Conservation (phyloP, 1,139 yeast genomes). For the Sugiyamaella castrensis region DNA sequence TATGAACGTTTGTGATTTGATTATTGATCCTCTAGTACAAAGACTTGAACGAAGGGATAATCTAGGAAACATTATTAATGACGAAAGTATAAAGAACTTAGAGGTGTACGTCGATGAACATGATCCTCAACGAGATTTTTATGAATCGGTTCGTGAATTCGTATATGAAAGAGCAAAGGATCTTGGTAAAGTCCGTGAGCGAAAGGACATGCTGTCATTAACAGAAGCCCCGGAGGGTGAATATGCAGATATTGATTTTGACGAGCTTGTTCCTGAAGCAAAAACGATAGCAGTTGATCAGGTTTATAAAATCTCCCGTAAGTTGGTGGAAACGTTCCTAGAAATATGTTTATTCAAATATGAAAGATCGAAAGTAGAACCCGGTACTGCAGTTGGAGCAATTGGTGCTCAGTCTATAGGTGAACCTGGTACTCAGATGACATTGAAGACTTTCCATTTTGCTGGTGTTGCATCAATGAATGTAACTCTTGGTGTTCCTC, state of each 20-base stretch:
- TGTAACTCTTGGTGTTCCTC: slow-evolving; percentile 97
- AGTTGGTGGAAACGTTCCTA: slow-evolving; percentile 64
- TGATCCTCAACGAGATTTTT: slow-evolving; percentile 84
- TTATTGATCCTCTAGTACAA: slow-evolving; percentile 60
- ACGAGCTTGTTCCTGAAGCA: slow-evolving; percentile 38
- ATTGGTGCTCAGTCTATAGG: slow-evolving; percentile 99
- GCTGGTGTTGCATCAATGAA: slow-evolving; percentile 99
- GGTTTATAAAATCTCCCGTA: slow-evolving; percentile 64
- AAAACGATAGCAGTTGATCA: slow-evolving; percentile 61
- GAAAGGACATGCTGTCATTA: slow-evolving; percentile 48
- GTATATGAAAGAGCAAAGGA: slow-evolving; percentile 53
- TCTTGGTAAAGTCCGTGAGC: slow-evolving; percentile 57
- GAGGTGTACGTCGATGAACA: slow-evolving; percentile 60
- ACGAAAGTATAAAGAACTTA: slow-evolving; percentile 36
- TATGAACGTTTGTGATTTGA: slow-evolving; percentile 50
- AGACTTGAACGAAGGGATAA: slow-evolving; percentile 64
- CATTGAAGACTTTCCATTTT: slow-evolving; percentile 97
- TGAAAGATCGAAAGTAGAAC: slow-evolving; percentile 89
- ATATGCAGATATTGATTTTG: slow-evolving; percentile 46
- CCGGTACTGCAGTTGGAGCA: slow-evolving; percentile 99
- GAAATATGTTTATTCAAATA: slow-evolving; percentile 78
- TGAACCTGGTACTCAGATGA: slow-evolving; percentile 99
- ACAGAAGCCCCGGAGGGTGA: slow-evolving; percentile 46
- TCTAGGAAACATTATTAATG: slow-evolving; percentile 54
- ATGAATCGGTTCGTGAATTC: slow-evolving; percentile 67